A percentile compares a stretch with the other conserved stretches of the same genome.
These are phyloP conservation scores for Citrullus mucosospermus DNA, from an alignment of 306 rosid species.

Conservation along the genomic window DNA sequence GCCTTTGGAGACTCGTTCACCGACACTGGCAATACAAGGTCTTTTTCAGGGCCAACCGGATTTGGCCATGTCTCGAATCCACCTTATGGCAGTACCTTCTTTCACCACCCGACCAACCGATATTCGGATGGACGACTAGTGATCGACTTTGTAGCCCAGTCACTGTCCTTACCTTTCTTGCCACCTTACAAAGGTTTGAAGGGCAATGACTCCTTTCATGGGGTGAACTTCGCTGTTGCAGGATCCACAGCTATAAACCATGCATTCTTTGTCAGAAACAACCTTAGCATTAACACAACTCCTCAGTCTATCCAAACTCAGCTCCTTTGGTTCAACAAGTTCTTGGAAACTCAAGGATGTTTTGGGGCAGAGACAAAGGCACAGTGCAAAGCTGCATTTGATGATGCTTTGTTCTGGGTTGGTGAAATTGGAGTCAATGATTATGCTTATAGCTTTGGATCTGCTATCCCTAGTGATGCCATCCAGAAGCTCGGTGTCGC, in stretches of 20 bases:
- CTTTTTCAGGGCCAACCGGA: conserved; percentile 52
- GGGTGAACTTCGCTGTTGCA: conserved; percentile 84
- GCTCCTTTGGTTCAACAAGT: conserved; percentile 61
- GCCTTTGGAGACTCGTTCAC: conserved; percentile 95
- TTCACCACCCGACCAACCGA: conserved; percentile 72
- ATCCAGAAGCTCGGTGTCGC: conserved; percentile 41
- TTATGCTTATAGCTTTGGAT: conserved; percentile 79
- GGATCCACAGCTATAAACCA: conserved; percentile 83
- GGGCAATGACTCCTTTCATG: conserved; percentile 27
- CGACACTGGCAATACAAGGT: conserved; percentile 85
- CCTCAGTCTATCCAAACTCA: conserved; percentile 73
- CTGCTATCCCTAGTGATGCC: conserved; percentile 32
- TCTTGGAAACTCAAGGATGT: conserved; percentile 36
- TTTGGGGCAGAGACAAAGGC: conserved; percentile 15
- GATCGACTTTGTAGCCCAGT: conserved; percentile 64
- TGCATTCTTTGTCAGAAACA: conserved; percentile 60
- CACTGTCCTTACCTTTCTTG: conserved; percentile 58
- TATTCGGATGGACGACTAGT: conserved; percentile 89
- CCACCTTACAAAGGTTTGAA: conserved; percentile 37
- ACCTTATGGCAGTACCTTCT: conserved; percentile 73
- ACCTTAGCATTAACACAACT: conserved; percentile 50
- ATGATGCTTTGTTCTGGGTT: conserved; percentile 73
- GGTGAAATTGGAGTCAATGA: conserved; percentile 98
- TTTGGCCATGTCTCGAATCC: conserved; percentile 66
- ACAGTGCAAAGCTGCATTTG: conserved; percentile 27